Conservation (phyloP, 2,329 filamentous ascomycete species). For the Ophiostoma sp. region DNA sequence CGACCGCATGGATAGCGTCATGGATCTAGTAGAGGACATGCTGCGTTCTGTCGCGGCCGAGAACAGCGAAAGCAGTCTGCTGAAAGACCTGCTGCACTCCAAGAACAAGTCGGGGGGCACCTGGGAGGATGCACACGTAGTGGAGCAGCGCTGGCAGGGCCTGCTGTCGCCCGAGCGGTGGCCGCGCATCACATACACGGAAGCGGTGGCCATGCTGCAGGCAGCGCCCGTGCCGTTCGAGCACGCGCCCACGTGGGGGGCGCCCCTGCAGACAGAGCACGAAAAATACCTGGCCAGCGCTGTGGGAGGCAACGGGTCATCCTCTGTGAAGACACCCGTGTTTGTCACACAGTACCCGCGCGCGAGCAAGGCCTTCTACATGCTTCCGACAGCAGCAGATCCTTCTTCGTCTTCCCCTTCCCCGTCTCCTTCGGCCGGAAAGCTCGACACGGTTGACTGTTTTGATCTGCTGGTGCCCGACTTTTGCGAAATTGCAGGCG, state of each 20-base stretch:
- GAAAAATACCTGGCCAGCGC: slow-evolving; percentile 75
- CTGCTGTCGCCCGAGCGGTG: slow-evolving; percentile 54
- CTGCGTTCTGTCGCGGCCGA: slow-evolving; percentile 49
- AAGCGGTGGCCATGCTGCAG: slow-evolving; percentile 66
- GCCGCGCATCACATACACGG: slow-evolving; percentile 76
- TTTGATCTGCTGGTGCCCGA: slow-evolving; percentile 87
- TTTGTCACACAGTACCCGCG: slow-evolving; percentile 94
- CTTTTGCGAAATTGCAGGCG: slow-evolving; percentile 79
- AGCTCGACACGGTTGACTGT: slow-evolving; percentile 65
- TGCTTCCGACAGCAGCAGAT: slow-evolving; percentile 37
- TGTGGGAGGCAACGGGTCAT: slow-evolving; percentile 38
- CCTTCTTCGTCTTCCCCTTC: too few species aligned
- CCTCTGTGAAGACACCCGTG: slow-evolving; percentile 51
- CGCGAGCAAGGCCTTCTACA: slow-evolving; percentile 82
- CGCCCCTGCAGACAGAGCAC: slow-evolving; percentile 81
- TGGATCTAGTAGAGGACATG: slow-evolving; percentile 75
- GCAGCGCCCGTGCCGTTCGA: slow-evolving; percentile 56
- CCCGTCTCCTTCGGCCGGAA: too few species aligned
- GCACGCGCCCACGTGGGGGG: slow-evolving; percentile 61
- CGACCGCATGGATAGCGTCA: slow-evolving; percentile 62
- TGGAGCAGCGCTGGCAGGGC: slow-evolving; percentile 67
- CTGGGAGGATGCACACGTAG: slow-evolving; percentile 32
- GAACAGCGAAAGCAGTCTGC: slow-evolving; percentile 40
- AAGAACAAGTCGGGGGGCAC: not conserved
- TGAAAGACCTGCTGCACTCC: slow-evolving; percentile 39